Evolutionary conservation across 208 protist genomes (phyloP).

Genomic region (Balamuthia mandrillaris): DNA sequence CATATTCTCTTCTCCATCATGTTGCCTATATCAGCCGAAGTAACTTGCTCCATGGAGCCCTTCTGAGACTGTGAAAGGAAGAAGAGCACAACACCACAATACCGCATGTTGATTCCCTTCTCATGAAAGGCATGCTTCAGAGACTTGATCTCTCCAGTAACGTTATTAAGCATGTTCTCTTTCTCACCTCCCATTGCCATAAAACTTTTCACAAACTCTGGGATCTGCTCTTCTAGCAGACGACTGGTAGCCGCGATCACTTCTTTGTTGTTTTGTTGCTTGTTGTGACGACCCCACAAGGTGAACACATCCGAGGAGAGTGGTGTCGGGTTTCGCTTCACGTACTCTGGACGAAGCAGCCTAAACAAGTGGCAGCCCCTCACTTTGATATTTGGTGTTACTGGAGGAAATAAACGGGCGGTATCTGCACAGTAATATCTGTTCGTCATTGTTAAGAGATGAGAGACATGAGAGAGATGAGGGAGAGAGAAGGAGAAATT

Average conservation of each 20-base stretch:
- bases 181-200: too few relatives aligned
- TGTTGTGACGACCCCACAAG: slow-evolving; percentile 22
- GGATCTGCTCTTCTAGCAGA: not conserved
- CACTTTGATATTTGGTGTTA: slow-evolving; percentile 14
- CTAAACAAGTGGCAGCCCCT: slow-evolving; percentile 21
- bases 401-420: slow-evolving; percentile 26
- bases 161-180: too few relatives aligned
- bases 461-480: too few relatives aligned
- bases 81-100: too few relatives aligned
- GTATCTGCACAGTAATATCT: slow-evolving; percentile 34
- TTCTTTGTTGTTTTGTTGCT: slow-evolving; percentile 20
- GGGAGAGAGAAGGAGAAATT: not conserved
- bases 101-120: slow-evolving; percentile 25
- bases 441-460: not conserved
- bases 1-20: not conserved
- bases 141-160: too few relatives aligned
- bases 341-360: not conserved
- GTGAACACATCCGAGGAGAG: slow-evolving; percentile 36
- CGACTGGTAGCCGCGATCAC: not conserved
- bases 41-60: too few relatives aligned
- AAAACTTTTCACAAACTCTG: too few relatives aligned
- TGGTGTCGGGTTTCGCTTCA: not conserved
- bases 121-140: too few relatives aligned
- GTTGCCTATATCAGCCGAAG: too few relatives aligned
- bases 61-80: too few relatives aligned